Evolutionary conservation across 2,329 filamentous ascomycete species (phyloP), one percentile per base, ranked within the genome.

Genomic region (Apiospora pterosperma): DNA sequence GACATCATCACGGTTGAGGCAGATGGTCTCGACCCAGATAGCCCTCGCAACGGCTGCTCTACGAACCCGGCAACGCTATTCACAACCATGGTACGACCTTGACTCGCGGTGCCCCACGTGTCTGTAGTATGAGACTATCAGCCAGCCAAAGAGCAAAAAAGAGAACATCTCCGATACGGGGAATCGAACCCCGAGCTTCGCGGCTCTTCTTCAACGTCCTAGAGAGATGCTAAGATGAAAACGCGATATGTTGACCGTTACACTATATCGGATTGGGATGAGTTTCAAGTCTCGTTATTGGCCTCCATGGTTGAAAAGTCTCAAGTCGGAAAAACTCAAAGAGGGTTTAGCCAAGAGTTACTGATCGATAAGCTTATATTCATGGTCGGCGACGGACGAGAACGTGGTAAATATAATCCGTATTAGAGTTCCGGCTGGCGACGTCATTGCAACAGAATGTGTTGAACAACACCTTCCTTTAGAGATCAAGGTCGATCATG

Each of bases 231-330:
- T 16, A 3, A 52, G 44, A 52, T 52, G 44, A 52, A 52, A 52
- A 52, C 25, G 44, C 44, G 23, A 25, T 52, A 52, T 52, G 44
- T 52, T 52, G 44, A 52, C 44, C 44, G 44, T 52, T 52, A 52
- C 44, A 52, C 44, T 52, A 52, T 52, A 52, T 52, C 44, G 44
- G 44, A 52, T 52, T 52, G 44, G 44, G 44, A n/a, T 52, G 25
- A 10, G 16, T 3, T 3, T 2, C n/a, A 52, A 31, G 0, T 0
- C 3, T 4, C 1, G 25, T 3, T 31, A 34, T 10, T 31, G 31
- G 3, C 14, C 16, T 4, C 3, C 2, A 31, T 52, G 44, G n/a
- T 8, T 31, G 25, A 52, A n/a, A 2, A 48, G 1, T 1, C 14
- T 2, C 3, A 23, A 11, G 14, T 11, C 12, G 16, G 42, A 52